A percentile compares a stretch with the other conserved stretches of the same genome.
These are phyloP conservation scores for Ogataea paraovalis DNA, from an alignment of 805 yeast genomes.

Conservation along the genomic window DNA sequence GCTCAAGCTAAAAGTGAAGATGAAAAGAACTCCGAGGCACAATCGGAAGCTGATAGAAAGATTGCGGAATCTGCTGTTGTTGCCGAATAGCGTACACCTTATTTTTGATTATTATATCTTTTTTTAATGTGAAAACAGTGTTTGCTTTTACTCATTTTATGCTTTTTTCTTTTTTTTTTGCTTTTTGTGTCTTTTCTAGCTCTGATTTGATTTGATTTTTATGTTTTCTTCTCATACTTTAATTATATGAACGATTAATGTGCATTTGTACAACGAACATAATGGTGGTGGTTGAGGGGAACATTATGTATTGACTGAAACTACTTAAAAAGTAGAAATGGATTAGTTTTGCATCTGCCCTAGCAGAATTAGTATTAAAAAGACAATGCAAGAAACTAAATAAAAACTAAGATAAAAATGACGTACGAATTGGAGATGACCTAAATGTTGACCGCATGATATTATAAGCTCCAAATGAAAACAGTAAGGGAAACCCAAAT, in stretches of 20 bases:
- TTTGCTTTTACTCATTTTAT: not conserved
- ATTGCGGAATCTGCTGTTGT: not conserved
- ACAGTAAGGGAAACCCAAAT: not conserved
- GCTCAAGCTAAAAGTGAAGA: not conserved
- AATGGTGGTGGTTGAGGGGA: too few relatives aligned
- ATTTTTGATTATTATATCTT: too few relatives aligned
- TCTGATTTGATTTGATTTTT: too few relatives aligned
- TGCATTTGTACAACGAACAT: not conserved
- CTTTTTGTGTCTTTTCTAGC: not conserved
- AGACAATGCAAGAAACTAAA: not conserved
- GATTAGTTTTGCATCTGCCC: not conserved
- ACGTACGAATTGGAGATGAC: too few relatives aligned
- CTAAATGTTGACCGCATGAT: too few relatives aligned
- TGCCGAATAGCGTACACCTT: too few relatives aligned
- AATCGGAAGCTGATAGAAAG: not conserved
- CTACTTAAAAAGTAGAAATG: too few relatives aligned
- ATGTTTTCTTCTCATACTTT: not conserved
- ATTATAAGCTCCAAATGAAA: too few relatives aligned
- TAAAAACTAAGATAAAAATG: not conserved
- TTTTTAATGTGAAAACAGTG: not conserved
- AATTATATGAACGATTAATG: not conserved
- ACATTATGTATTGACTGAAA: too few relatives aligned
- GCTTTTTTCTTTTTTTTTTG: not conserved
- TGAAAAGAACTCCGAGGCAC: not conserved
- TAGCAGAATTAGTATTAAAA: not conserved